phyloP scores from a whole-genome alignment of 495 filamentous ascomycete species.

The Penicillium nucicola region DNA sequence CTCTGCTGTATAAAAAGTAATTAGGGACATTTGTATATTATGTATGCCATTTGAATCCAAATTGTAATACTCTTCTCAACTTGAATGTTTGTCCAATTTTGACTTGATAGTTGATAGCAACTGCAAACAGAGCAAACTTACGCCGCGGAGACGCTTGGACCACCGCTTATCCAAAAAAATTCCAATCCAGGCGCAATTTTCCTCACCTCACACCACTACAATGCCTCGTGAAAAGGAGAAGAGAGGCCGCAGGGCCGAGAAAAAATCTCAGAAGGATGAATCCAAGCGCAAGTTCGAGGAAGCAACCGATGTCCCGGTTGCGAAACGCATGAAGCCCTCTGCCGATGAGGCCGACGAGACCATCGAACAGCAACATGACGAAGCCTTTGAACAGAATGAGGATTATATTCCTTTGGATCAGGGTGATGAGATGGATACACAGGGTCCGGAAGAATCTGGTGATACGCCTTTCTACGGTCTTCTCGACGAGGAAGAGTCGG shows the following conservation, averaged over 20 bases:
- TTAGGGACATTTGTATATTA: slow-evolving; percentile 27
- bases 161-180: slow-evolving; percentile 44
- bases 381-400: slow-evolving; percentile 15
- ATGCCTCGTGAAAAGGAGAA: slow-evolving; percentile 62
- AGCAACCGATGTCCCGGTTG: slow-evolving; percentile 30
- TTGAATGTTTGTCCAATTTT: not conserved
- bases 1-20: slow-evolving; percentile 28
- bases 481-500: slow-evolving; percentile 83
- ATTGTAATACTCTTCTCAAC: not conserved
- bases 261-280: slow-evolving; percentile 44
- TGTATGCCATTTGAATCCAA: slow-evolving; percentile 9
- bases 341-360: slow-evolving; percentile 10
- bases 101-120: not conserved
- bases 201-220: slow-evolving; percentile 13
- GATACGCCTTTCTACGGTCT: slow-evolving; percentile 80
- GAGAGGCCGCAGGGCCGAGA: slow-evolving; percentile 62
- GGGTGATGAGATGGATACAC: slow-evolving; percentile 11
- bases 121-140: slow-evolving; percentile 32
- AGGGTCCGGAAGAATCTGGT: slow-evolving; percentile 9
- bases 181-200: slow-evolving; percentile 10
- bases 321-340: slow-evolving; percentile 40
- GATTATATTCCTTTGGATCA: slow-evolving; percentile 40
- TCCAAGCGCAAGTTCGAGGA: slow-evolving; percentile 44
- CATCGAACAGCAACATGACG: slow-evolving; percentile 18
- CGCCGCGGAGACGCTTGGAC: slow-evolving; percentile 38